These are phyloP conservation scores for Arthrobotrys megalospora DNA, from an alignment of 2,329 filamentous ascomycete genomes.

Conservation along the genomic window DNA sequence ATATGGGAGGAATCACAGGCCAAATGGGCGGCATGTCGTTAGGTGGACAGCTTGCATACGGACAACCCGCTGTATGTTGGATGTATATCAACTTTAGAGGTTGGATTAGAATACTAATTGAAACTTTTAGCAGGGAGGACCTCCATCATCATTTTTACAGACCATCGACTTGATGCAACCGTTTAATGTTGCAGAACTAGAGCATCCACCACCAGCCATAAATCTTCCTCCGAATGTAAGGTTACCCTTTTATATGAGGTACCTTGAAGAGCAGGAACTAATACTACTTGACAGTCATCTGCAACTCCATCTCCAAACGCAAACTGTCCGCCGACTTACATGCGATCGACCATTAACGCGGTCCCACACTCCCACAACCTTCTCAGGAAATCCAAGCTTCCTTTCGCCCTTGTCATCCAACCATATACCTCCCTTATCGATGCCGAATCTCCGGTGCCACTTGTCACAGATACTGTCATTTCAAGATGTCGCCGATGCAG, in stretches of 20 bases:
- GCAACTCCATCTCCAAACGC: slow-evolving; percentile 86
- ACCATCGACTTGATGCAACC: slow-evolving; percentile 86
- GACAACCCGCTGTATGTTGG: slow-evolving; percentile 70
- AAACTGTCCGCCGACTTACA: slow-evolving; percentile 93
- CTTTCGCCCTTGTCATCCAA: slow-evolving; percentile 95
- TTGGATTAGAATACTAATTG: slow-evolving; percentile 74
- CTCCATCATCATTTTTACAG: slow-evolving; percentile 55
- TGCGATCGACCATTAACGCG: slow-evolving; percentile 94
- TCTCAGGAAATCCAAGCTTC: slow-evolving; percentile 95
- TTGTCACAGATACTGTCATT: slow-evolving; percentile 97
- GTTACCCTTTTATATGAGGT: slow-evolving; percentile 1
- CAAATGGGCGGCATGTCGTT: slow-evolving; percentile 86
- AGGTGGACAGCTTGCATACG: slow-evolving; percentile 70
- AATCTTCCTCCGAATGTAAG: slow-evolving; percentile 88
- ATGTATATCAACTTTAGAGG: slow-evolving; percentile 66
- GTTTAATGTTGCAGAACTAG: slow-evolving; percentile 93
- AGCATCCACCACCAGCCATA: slow-evolving; percentile 90
- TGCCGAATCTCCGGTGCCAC: slow-evolving; percentile 88
- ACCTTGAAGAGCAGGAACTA: slow-evolving; percentile 66
- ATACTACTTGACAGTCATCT: slow-evolving; percentile 60
- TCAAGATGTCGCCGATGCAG: slow-evolving; percentile 94
- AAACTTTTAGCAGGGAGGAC: slow-evolving; percentile 24
- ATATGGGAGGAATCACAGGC: slow-evolving; percentile 81
- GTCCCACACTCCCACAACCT: slow-evolving; percentile 92
- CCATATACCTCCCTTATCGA: slow-evolving; percentile 95